Base-by-base conservation (phyloP, 768 basidiomycete species). In the Suillus hirtellus region DNA sequence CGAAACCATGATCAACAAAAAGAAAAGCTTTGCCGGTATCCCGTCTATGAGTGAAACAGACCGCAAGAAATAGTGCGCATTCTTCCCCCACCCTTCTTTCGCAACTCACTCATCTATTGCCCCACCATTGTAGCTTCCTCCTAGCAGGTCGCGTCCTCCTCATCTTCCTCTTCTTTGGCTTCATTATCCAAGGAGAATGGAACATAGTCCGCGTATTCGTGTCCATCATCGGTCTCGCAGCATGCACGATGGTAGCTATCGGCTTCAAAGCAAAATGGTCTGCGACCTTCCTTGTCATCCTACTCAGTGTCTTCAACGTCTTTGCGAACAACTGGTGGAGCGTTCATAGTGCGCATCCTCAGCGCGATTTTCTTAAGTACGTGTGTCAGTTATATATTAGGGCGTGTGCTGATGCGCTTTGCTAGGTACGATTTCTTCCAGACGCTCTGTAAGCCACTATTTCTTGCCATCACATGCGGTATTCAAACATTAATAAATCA, bases 251-350 rank as follows among this genome's bases (percentile, higher is more conserved):
- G 93, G 96, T 99, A 55, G 97, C 96, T 11, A 84, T 99, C 65
- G 97, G 97, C 52, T 99, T 98, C 88, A 99, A 99, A 80, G 96
- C 97, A 70, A 99, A 98, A 79, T 97, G 95, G 93, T 95, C 93
- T 15, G 96, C 96, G 2, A 86, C 89, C 14, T 99, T 99, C 87
- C 86, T 99, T 65, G 96, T 98, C 64, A 77, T 97, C 66, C 84
- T 95, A 4, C 78, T 99, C 71, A 93, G 92, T 72, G 76, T 93
- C 70, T 98, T 99, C 89, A 99, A 99, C 74, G 95, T 96, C 40
- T 93, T 96, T 70, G 93, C 92, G 77, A 99, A 99, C 83, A 97
- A 98, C 79, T 99, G 93, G 92, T 99, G 96, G 96, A 89, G 85
- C 68, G 89, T 99, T 27, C 89, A 95, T 75, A 85, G 89, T 52